These are phyloP conservation scores for Haplographium delicatum DNA, from an alignment of 495 filamentous ascomycete genomes.

Conservation along the genomic window DNA sequence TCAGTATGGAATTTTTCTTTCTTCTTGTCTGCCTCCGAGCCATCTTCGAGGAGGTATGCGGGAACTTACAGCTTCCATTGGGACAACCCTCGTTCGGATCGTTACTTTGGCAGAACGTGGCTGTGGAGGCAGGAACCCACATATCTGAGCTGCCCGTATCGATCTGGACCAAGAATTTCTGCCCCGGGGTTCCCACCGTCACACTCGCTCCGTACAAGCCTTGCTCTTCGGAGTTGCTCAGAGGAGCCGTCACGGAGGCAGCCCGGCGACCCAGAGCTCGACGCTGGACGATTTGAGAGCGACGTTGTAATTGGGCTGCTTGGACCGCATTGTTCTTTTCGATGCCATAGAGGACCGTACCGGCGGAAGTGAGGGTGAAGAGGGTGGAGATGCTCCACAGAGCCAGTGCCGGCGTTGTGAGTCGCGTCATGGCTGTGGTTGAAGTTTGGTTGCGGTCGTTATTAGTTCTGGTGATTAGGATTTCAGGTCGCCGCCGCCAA, in stretches of 20 bases:
- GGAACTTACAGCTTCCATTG: conserved; percentile 43
- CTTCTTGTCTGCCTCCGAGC: background rate
- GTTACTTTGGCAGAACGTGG: conserved; percentile 47
- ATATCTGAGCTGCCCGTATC: conserved; percentile 89
- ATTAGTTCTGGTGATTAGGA: no score
- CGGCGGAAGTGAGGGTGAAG: conserved; percentile 12
- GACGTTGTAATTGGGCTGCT: conserved; percentile 12
- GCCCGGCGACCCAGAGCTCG: background rate
- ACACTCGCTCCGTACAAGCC: conserved; percentile 61
- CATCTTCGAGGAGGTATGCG: background rate
- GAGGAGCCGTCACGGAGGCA: conserved; percentile 9
- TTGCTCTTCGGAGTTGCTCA: conserved; percentile 15
- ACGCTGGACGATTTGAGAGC: background rate
- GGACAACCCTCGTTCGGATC: conserved; percentile 30
- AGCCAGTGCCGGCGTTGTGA: background rate
- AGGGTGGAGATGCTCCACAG: background rate
- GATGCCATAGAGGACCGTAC: conserved; percentile 14
- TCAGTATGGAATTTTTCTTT: no score
- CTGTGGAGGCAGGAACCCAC: conserved; percentile 67
- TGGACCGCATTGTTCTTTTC: conserved; percentile 3
- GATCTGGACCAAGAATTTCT: conserved; percentile 62
- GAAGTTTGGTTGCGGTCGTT: no score
- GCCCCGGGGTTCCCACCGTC: conserved; percentile 63
- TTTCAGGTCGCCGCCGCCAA: no score
- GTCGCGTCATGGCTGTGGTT: background rate